Base-by-base conservation (phyloP, 371 early-diverging fungal species). In the Mucor irregularis region DNA sequence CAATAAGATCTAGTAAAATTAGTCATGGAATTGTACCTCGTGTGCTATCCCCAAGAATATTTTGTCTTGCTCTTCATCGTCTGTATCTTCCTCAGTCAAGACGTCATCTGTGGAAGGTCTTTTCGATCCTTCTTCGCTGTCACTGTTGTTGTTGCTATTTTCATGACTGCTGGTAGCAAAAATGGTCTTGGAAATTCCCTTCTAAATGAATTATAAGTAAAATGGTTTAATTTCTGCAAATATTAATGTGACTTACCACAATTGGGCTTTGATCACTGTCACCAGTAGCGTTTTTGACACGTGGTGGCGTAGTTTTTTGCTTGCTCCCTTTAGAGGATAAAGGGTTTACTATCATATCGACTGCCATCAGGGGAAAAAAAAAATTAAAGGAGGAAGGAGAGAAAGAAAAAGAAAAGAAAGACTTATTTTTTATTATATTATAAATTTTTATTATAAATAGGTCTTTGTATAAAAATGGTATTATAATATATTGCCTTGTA, bases 41-140 rank as follows among this genome's bases (percentile, higher is more conserved):
- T 51, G 51, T 39, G 42, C 22, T 11, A 52, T 21, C 8, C 40
- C 40, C 33, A 44, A 19, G 39, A 40, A 51, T 30, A 28, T 17
- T 38, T 62, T 61, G 21, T 68, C 61, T 8, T 63, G 66, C 19
- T 65, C 66, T 24, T 69, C 62, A 25, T 51, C 61, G 26, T 70
- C 70, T 14, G 67, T 60, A 53, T 70, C 71, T 9, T 66, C 66
- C 16, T 66, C 65, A 16, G 59, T 58, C 59, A 52, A 29, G 31
- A 43, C 50, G 34, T 58, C 59, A 52, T 46, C 44, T 21, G 42
- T 42, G 24, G 24, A 42, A 42, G 35, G 16, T n/a, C n/a, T n/a
- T 5, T 19, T 42, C 10, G 24, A 21, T 11, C 22, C 24, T 4
- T 42, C 42, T 21, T 42, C 42, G 14, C 24, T 25, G 14, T 25